Conservation (phyloP, 73 alveolate species). For the Urostyla sp. region DNA sequence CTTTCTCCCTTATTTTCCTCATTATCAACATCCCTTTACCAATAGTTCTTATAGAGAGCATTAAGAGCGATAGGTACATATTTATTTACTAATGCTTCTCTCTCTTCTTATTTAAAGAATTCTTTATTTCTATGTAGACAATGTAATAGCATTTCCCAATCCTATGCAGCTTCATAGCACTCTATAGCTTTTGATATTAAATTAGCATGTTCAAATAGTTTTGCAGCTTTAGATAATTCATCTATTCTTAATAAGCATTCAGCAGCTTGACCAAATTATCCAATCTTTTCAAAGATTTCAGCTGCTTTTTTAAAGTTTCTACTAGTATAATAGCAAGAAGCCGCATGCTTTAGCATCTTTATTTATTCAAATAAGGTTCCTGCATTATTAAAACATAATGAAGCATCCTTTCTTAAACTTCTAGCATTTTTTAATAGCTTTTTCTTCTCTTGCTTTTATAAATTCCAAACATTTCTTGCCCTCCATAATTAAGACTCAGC, state of each 20-base stretch:
- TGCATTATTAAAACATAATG: conserved; percentile 60
- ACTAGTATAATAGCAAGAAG: conserved; percentile 83
- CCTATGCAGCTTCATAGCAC: conserved; percentile 59
- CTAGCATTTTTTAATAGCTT: conserved; percentile 27
- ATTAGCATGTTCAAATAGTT: conserved; percentile 56
- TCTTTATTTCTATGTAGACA: conserved; percentile 71
- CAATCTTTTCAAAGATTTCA: conserved; percentile 48
- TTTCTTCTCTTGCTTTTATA: conserved; percentile 49
- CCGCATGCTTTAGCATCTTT: conserved; percentile 74
- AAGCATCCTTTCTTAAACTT: conserved; percentile 31
- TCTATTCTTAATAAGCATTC: conserved; percentile 66
- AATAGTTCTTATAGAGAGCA: conserved; percentile 47
- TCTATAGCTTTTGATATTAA: conserved; percentile 58
- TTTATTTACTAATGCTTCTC: conserved; percentile 66
- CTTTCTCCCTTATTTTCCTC: conserved; percentile 55
- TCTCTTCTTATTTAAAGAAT: conserved; percentile 73
- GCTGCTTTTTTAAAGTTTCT: conserved; percentile 73
- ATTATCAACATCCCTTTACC: conserved; percentile 44
- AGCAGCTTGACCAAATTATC: conserved; percentile 79
- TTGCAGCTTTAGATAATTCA: conserved; percentile 58
- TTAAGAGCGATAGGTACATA: conserved; percentile 84
- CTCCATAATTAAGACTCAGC: conserved; percentile 50
- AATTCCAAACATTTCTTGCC: background rate
- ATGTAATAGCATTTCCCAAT: conserved; percentile 71
- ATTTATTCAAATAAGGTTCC: conserved; percentile 67